These are phyloP conservation scores for Fusarium drepaniforme DNA, from an alignment of 2,329 filamentous ascomycete species.

Conservation along the genomic window DNA sequence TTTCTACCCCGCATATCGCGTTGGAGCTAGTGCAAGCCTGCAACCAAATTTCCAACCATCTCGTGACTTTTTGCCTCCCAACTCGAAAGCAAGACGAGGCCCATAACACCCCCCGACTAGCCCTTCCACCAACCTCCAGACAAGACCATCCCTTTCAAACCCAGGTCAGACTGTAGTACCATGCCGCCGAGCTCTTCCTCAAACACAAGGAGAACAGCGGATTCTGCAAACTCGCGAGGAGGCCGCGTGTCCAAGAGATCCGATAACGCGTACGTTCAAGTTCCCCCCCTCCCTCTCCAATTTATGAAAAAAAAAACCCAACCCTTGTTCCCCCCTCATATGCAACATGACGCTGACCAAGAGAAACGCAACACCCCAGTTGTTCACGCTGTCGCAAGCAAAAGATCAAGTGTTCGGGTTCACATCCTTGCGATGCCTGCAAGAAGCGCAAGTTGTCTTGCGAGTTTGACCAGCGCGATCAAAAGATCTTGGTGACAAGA, in stretches of 20 bases:
- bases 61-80: slow-evolving; percentile 5
- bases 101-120: background rate
- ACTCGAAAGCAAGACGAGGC: background rate
- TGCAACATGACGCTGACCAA: slow-evolving; percentile 4
- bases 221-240: slow-evolving; percentile 21
- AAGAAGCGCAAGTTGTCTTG: slow-evolving; percentile 48
- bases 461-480: slow-evolving; percentile 56
- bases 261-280: slow-evolving; percentile 38
- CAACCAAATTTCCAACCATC: slow-evolving; percentile 7
- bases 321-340: slow-evolving; percentile 1
- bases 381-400: slow-evolving; percentile 48
- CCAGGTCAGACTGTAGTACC: background rate
- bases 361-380: slow-evolving; percentile 10
- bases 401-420: slow-evolving; percentile 51
- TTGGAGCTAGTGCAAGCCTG: slow-evolving; percentile 1
- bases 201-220: slow-evolving; percentile 28
- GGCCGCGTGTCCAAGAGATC: slow-evolving; percentile 43
- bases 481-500: slow-evolving; percentile 62
- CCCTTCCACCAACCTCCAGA: background rate
- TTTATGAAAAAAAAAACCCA: background rate
- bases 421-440: slow-evolving; percentile 49
- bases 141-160: background rate
- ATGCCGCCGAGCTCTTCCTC: slow-evolving; percentile 38
- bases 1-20: slow-evolving; percentile 4
- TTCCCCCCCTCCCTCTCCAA: background rate